phyloP scores from a whole-genome alignment of 139 green algal genomes.

The Chlamydomonas urium region DNA sequence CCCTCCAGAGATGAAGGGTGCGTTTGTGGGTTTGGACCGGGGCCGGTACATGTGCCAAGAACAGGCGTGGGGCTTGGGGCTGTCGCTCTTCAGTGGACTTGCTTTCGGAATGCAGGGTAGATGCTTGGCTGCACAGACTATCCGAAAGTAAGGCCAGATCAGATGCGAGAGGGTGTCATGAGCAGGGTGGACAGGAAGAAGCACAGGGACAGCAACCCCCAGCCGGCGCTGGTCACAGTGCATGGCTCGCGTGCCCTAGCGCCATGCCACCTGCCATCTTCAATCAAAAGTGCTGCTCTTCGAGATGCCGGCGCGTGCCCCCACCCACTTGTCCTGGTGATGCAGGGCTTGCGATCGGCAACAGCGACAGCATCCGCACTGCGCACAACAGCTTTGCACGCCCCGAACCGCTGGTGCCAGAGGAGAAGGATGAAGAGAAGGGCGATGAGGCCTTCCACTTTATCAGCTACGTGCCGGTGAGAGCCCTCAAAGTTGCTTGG shows the following conservation, averaged over 20 bases:
- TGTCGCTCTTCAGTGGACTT: no score
- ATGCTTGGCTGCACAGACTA: no score
- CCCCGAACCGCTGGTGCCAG: slow-evolving; percentile 82
- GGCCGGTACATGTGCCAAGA: no score
- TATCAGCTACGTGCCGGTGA: slow-evolving; percentile 30
- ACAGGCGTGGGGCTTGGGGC: no score
- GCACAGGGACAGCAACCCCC: neutral
- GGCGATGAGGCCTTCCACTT: slow-evolving; percentile 38
- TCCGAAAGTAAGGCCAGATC: no score
- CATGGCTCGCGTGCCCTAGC: neutral
- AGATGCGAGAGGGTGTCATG: no score
- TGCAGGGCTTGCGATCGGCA: slow-evolving; percentile 93
- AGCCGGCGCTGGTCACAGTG: neutral
- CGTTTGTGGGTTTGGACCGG: no score
- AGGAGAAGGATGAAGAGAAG: slow-evolving; percentile 26
- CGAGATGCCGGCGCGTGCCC: no score
- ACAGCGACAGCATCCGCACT: slow-evolving; percentile 84
- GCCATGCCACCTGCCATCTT: neutral
- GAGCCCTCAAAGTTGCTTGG: no score
- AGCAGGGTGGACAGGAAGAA: neutral
- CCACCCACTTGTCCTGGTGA: no score
- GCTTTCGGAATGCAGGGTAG: no score
- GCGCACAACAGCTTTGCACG: slow-evolving; percentile 95
- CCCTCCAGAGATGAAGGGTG: slow-evolving; percentile 55
- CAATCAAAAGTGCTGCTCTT: no score